phyloP scores from a whole-genome alignment of 805 yeast genomes.

The Candida insectorum region DNA sequence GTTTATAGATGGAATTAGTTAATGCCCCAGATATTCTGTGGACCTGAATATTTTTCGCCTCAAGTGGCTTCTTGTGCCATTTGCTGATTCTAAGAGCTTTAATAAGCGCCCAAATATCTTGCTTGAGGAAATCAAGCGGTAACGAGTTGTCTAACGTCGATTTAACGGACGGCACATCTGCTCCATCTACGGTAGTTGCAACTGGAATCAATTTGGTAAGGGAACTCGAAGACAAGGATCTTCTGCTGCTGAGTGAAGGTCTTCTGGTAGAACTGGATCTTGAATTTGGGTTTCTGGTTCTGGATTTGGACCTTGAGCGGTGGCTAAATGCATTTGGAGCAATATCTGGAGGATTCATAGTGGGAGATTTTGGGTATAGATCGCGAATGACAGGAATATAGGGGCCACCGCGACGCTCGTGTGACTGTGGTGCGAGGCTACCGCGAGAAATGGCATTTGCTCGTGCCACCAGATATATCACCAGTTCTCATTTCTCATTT shows the following conservation, averaged over 20 bases:
- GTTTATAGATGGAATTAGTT: slow-evolving; percentile 83
- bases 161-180: slow-evolving; percentile 47
- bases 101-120: slow-evolving; percentile 66
- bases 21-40: slow-evolving; percentile 85
- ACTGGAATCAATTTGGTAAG: slow-evolving; percentile 24
- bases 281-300: slow-evolving; percentile 32
- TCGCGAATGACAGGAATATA: too few relatives aligned
- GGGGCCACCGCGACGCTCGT: too few relatives aligned
- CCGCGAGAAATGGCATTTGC: too few relatives aligned
- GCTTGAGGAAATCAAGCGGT: slow-evolving; percentile 82
- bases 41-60: slow-evolving; percentile 43
- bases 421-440: too few relatives aligned
- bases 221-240: slow-evolving; percentile 36
- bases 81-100: slow-evolving; percentile 66
- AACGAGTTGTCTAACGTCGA: slow-evolving; percentile 69
- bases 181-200: slow-evolving; percentile 22
- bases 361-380: too few relatives aligned
- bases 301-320: slow-evolving; percentile 17
- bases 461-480: too few relatives aligned
- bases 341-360: too few relatives aligned
- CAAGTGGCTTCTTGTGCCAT: slow-evolving; percentile 64
- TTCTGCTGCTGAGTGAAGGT: slow-evolving; percentile 28
- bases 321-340: background rate
- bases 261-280: slow-evolving; percentile 32
- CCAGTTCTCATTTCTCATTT: too few relatives aligned